Conservation (phyloP, 371 early-diverging fungal genomes). For the Syncephalastrum monosporum region DNA sequence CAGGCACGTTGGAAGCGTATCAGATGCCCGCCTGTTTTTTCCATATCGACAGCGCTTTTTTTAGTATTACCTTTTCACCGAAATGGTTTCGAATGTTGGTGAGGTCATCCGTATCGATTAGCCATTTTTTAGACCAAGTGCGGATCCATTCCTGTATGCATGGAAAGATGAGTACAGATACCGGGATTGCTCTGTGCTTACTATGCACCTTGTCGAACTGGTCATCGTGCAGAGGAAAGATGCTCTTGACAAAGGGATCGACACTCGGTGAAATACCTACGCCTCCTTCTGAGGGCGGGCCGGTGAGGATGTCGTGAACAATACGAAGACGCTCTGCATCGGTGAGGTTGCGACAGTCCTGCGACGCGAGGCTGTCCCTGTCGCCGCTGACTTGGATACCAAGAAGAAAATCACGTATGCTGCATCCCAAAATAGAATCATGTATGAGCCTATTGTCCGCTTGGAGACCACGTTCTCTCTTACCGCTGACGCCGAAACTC, state of each 20-base stretch:
- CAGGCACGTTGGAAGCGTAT: neutral
- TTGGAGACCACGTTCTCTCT: neutral
- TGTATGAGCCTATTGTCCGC: neutral
- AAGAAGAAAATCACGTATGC: slow-evolving; percentile 66
- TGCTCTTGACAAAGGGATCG: slow-evolving; percentile 63
- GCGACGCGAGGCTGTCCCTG: slow-evolving; percentile 26
- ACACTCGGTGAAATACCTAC: slow-evolving; percentile 61
- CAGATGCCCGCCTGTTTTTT: neutral
- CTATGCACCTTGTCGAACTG: slow-evolving; percentile 65
- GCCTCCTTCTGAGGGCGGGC: slow-evolving; percentile 65
- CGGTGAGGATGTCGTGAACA: slow-evolving; percentile 72
- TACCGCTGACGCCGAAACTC: slow-evolving; percentile 34
- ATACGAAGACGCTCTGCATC: slow-evolving; percentile 77
- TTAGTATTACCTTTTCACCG: slow-evolving; percentile 69
- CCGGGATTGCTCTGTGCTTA: neutral
- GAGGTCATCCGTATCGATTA: slow-evolving; percentile 69
- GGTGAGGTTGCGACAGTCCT: slow-evolving; percentile 29
- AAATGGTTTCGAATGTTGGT: slow-evolving; percentile 70
- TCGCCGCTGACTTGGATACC: slow-evolving; percentile 56
- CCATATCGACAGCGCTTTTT: neutral
- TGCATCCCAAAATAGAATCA: slow-evolving; percentile 12
- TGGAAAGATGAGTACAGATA: neutral
- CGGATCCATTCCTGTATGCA: slow-evolving; percentile 66
- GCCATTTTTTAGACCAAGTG: slow-evolving; percentile 77
- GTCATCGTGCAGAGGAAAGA: slow-evolving; percentile 78